Base-by-base conservation (phyloP, 305 asterid species). In the Fraxinus baroniana region DNA sequence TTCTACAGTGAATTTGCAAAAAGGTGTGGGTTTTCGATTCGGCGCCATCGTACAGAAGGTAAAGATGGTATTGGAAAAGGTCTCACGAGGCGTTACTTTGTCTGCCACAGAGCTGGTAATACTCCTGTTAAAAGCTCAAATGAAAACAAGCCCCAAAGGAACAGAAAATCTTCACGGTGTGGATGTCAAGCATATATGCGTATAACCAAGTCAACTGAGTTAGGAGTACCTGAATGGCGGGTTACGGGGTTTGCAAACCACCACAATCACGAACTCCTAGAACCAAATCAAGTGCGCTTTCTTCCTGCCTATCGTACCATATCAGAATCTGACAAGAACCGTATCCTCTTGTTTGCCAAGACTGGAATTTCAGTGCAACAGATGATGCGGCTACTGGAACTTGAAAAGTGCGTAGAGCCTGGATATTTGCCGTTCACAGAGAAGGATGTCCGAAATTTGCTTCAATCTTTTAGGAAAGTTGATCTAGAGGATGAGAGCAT, bases 141-240 rank as follows among this genome's bases (percentile, higher is more conserved):
- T 62, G 97, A 90, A 62, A 91, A 83, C 68, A 96, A 93, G 85
- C 94, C 97, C 30, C 99, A 96, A 73, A 90, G 99, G 86, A 96
- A 96, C 81, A 85, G 98, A 72, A 94, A 94, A 81, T 96, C 99
- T 26, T 94, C 99, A 10, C 86, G 98, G 33, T 96, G 99, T 87
- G 99, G 98, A 76, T 96, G 99, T 84, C 97, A 91, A 85, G 99
- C 99, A 0, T 94, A 93, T 83, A 92, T 94, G 98, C 93, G 99
- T 36, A 96, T 96, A 87, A 96, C 95, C 88, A 96, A 92, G 92
- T 89, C 93, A 20, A 81, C 87, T 41, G 98, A 94, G 18, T 82
- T 90, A 44, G 98, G 97, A 80, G 80, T 92, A 36, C 91, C 94
- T 4, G 98, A 96, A 83, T 96, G 99, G 99, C 90, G 97, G 73